Evolutionary conservation across 179 eudicot genomes (phyloP).

Genomic region (Beta lomatogona): DNA sequence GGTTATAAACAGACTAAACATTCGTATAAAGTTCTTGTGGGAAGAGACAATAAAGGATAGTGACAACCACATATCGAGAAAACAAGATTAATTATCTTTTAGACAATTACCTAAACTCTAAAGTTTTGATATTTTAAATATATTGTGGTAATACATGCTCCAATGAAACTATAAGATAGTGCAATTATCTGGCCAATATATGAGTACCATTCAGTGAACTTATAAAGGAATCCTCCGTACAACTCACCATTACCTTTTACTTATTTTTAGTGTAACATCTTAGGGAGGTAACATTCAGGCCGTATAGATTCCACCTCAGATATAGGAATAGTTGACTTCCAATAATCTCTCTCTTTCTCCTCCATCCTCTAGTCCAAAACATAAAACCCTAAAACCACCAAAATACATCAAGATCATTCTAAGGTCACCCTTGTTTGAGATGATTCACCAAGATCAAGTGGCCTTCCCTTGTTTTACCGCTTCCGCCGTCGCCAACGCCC

Average conservation of each 20-base stretch:
- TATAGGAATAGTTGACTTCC: slow-evolving; percentile 36
- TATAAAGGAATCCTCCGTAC: slow-evolving; percentile 7
- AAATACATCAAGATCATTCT: neutral
- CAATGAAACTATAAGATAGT: neutral
- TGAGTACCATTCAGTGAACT: neutral
- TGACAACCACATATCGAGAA: too few relatives aligned
- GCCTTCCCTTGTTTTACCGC: slow-evolving; percentile 27
- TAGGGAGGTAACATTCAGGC: slow-evolving; percentile 41
- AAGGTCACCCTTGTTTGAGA: neutral
- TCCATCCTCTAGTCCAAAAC: neutral
- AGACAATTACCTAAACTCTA: too few relatives aligned
- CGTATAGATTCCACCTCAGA: slow-evolving; percentile 15
- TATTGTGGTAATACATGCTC: too few relatives aligned
- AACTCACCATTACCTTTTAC: neutral
- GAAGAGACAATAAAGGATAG: too few relatives aligned
- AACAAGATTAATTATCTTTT: too few relatives aligned
- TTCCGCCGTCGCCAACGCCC: slow-evolving; percentile 5
- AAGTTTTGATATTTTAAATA: too few relatives aligned
- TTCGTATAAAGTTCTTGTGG: too few relatives aligned
- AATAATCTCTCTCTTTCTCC: neutral
- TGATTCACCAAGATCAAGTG: slow-evolving; percentile 19
- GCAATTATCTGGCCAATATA: neutral
- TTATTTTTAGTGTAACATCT: slow-evolving; percentile 11
- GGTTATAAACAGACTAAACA: too few relatives aligned
- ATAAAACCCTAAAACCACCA: neutral